phyloP scores from a whole-genome alignment of 192 early-diverging fungal genomes.

The Dissophora globulifera region DNA sequence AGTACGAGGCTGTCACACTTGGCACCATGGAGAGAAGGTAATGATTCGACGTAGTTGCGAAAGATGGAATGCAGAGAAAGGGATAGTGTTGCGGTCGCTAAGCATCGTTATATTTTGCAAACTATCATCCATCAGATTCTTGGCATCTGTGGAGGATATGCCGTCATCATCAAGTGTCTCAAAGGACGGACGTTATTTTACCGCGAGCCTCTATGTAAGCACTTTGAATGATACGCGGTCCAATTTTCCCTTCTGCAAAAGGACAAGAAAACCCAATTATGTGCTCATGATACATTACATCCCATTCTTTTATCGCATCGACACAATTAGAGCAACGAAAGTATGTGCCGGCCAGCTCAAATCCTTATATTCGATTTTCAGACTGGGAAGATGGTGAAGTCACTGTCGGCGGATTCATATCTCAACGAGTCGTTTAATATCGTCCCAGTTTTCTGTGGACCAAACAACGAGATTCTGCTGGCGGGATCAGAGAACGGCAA shows the following conservation, averaged over 20 bases:
- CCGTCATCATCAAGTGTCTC: too few relatives aligned
- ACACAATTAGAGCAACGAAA: background rate
- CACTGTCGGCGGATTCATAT: constrained; percentile 34
- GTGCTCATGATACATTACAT: background rate
- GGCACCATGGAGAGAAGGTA: constrained; percentile 23
- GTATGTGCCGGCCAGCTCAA: constrained; percentile 33
- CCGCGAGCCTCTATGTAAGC: too few relatives aligned
- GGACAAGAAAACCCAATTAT: background rate
- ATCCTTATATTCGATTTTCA: constrained; percentile 25
- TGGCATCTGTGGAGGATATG: too few relatives aligned
- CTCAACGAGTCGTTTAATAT: constrained; percentile 20
- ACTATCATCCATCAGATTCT: too few relatives aligned
- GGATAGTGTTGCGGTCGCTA: too few relatives aligned
- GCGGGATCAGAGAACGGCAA: constrained; percentile 44
- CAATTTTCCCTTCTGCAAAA: too few relatives aligned
- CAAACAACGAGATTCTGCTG: constrained; percentile 22
- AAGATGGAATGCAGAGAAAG: too few relatives aligned
- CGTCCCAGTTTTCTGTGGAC: constrained; percentile 32
- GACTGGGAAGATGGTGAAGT: background rate
- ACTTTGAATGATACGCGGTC: too few relatives aligned
- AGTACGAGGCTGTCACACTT: constrained; percentile 19
- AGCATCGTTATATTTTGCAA: too few relatives aligned
- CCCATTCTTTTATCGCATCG: background rate
- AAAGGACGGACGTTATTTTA: too few relatives aligned
- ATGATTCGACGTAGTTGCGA: background rate